phyloP scores from a whole-genome alignment of 1,284 basidiomycete species.

The Rhizoctonia solani region DNA sequence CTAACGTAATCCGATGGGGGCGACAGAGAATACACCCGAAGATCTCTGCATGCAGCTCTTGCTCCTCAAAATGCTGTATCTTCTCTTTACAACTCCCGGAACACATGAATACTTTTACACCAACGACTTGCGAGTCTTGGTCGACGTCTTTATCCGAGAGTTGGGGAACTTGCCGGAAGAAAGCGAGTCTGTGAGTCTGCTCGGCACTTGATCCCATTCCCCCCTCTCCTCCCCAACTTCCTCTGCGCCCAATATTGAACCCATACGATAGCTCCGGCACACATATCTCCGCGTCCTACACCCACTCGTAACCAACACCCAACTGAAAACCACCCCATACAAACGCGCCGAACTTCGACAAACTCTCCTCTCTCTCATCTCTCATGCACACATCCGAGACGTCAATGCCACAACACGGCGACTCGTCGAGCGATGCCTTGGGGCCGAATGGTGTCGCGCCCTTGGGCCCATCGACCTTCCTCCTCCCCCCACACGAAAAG shows the following conservation, averaged over 20 bases:
- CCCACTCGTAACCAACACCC: conserved; percentile 92
- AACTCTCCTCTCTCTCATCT: conserved; percentile 77
- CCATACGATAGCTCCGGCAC: conserved; percentile 76
- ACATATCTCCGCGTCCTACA: conserved; percentile 96
- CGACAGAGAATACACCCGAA: conserved; percentile 77
- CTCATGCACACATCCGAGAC: conserved; percentile 77
- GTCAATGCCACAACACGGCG: conserved; percentile 85
- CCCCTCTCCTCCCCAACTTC: no score
- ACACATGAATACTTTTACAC: conserved; percentile 98
- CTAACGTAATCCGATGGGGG: no score
- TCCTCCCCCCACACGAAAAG: no score
- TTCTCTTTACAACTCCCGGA: conserved; percentile 91
- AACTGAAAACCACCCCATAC: conserved; percentile 82
- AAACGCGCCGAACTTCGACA: conserved; percentile 89
- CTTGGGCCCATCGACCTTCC: not conserved
- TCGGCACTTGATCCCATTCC: not conserved
- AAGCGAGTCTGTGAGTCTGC: conserved; percentile 77
- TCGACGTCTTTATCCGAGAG: conserved; percentile 95
- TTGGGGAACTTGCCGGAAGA: conserved; percentile 91
- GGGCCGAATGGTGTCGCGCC: conserved; percentile 77
- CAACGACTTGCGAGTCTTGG: conserved; percentile 93
- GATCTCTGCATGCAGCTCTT: conserved; percentile 94
- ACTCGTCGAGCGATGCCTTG: conserved; percentile 89
- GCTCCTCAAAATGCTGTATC: conserved; percentile 92
- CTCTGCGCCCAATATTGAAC: conserved; percentile 3